These are phyloP conservation scores for Cladophialophora carrionii DNA, from an alignment of 2,329 filamentous ascomycete genomes.

Conservation along the genomic window DNA sequence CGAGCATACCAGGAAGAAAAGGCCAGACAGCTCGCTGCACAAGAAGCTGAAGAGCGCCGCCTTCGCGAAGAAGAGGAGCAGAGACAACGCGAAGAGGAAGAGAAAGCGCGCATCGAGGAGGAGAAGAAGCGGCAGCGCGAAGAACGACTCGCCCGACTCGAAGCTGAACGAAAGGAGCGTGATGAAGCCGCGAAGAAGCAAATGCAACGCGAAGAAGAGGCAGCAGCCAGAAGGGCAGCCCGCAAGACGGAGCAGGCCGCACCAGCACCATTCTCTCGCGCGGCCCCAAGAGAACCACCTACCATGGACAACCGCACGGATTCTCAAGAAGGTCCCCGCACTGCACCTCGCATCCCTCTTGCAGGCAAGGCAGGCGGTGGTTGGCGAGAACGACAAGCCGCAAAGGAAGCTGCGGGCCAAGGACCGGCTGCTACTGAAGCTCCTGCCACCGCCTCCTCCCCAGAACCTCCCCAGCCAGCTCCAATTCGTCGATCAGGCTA, in stretches of 20 bases:
- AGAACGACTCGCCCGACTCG: slow-evolving; percentile 68
- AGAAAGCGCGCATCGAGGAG: slow-evolving; percentile 77
- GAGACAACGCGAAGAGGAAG: slow-evolving; percentile 77
- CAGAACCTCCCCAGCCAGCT: slow-evolving; percentile 33
- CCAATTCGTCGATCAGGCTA: slow-evolving; percentile 41
- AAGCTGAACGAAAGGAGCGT: slow-evolving; percentile 64
- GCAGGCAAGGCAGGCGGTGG: slow-evolving; percentile 53
- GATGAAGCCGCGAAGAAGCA: slow-evolving; percentile 68
- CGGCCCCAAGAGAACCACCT: slow-evolving; percentile 41
- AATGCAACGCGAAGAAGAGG: slow-evolving; percentile 83
- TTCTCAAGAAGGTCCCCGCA: slow-evolving; percentile 50
- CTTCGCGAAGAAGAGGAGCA: slow-evolving; percentile 85
- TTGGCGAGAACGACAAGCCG: slow-evolving; percentile 65
- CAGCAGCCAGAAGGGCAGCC: slow-evolving; percentile 72
- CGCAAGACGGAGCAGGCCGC: slow-evolving; percentile 59
- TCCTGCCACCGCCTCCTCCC: slow-evolving; percentile 22
- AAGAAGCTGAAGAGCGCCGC: slow-evolving; percentile 78
- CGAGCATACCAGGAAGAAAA: slow-evolving; percentile 85
- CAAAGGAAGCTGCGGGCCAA: slow-evolving; percentile 47
- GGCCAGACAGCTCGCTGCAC: slow-evolving; percentile 79
- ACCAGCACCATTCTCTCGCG: slow-evolving; percentile 34
- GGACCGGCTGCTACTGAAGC: slow-evolving; percentile 16
- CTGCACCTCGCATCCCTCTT: slow-evolving; percentile 60
- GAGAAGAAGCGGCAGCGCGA: slow-evolving; percentile 73
- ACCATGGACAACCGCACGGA: slow-evolving; percentile 54